These are phyloP conservation scores for Lyophyllum shimeji DNA, from an alignment of 768 basidiomycete genomes.

Conservation along the genomic window DNA sequence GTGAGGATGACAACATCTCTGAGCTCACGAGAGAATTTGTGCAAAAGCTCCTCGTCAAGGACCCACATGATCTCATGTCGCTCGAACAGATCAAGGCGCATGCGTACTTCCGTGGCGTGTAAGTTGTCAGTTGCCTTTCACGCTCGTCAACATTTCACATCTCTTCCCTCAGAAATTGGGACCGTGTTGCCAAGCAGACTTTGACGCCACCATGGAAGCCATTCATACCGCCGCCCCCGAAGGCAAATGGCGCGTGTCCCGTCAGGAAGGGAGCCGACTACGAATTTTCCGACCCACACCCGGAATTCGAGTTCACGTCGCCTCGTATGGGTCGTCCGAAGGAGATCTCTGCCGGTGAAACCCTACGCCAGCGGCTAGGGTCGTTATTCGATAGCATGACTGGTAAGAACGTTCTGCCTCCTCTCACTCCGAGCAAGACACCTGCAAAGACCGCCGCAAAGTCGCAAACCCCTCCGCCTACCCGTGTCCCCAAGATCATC, in stretches of 20 bases:
- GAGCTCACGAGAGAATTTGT: constrained; percentile 3
- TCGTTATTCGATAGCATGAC: background rate
- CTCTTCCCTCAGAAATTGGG: constrained; percentile 1
- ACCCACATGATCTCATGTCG: background rate
- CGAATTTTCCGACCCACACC: background rate
- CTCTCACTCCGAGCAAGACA: background rate
- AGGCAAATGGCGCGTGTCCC: background rate
- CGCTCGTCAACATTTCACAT: background rate
- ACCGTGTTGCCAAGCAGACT: background rate
- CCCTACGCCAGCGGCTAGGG: background rate
- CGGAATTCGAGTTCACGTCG: background rate
- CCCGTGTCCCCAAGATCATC: background rate
- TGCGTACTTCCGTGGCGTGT: constrained; percentile 11
- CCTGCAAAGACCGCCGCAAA: background rate
- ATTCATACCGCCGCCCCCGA: background rate
- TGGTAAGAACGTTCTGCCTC: background rate
- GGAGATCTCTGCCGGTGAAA: background rate
- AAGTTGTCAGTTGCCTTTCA: background rate
- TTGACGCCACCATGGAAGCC: constrained; percentile 7
- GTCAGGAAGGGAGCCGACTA: background rate
- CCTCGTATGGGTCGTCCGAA: background rate
- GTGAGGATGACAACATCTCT: constrained; percentile 1
- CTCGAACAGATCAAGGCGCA: constrained; percentile 6
- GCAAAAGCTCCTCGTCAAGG: background rate
- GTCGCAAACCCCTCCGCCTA: background rate